Evolutionary conservation across 768 basidiomycete genomes (phyloP), one percentile per base, ranked within the genome.

Genomic region (Gymnopilus dilepis): DNA sequence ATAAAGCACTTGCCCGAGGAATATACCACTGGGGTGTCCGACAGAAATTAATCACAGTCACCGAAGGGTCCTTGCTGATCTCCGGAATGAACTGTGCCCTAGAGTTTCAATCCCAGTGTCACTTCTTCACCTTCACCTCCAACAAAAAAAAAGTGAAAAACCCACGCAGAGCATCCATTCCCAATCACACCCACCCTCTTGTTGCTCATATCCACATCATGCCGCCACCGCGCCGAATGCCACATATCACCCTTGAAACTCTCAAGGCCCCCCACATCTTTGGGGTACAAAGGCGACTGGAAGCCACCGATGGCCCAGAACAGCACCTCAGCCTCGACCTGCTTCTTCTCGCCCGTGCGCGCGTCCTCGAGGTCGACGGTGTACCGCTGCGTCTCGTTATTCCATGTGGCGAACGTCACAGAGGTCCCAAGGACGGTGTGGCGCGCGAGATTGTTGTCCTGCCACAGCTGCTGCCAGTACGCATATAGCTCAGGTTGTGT

Each of bases 71-170:
- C 41, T 70, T 67, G 15, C 85, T 75, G 59, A 87, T 85, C 60
- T 77, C 67, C 11, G 86, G 84, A n/a, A 86, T 69, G 45, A 87
- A 80, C 69, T 90, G 88, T 6, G 87, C 84, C 19, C 87, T 88
- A 58, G 22, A 70, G 37, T 13, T 51, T 64, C 11, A 26, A 41
- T 6, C 28, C 17, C 21, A 50, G 40, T n/a, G 37, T 26, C 37
- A 38, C 33, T 30, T 31, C 33, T 69, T 26, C 53, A 38, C 26
- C 17, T 21, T 15, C 22, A 22, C 42, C 8, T 38, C 7, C 19
- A n/a, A 37, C n/a, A 63, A 60, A 41, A 40, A 42, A 60, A 59
- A 66, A 63, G 24, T 7, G 15, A 41, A 64, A 62, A 24, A 76
- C 80, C 65, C 67, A 86, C 80, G 80, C 86, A 41, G 84, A 85